Conservation (phyloP, 2,329 filamentous ascomycete genomes). For the Teratosphaeria viscida region DNA sequence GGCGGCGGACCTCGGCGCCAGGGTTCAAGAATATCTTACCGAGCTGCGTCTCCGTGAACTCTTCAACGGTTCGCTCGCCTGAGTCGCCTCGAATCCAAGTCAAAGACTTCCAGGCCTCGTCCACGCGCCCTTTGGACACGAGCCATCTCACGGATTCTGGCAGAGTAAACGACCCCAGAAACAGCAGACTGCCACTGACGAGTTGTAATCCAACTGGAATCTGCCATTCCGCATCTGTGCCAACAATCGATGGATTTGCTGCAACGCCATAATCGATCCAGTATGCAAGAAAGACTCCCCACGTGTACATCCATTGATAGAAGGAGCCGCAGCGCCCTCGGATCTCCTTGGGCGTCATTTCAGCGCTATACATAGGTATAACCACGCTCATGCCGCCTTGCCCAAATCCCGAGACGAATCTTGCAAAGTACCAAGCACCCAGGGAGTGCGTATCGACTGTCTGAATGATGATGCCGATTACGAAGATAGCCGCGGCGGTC, state of each 20-base stretch:
- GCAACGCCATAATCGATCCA: constrained; percentile 39
- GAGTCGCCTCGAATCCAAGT: constrained; percentile 43
- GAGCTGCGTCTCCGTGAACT: not conserved
- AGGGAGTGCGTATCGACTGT: constrained; percentile 36
- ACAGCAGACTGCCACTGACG: constrained; percentile 38
- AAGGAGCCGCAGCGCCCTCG: constrained; percentile 40
- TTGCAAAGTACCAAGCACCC: constrained; percentile 33
- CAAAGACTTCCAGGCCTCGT: constrained; percentile 39
- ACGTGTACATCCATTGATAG: constrained; percentile 42
- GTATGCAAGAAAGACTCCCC: constrained; percentile 37
- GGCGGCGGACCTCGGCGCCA: too few species aligned
- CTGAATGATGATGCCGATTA: constrained; percentile 34
- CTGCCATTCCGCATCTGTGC: constrained; percentile 41
- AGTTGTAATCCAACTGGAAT: constrained; percentile 46
- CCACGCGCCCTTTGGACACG: constrained; percentile 34
- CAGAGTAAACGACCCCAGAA: constrained; percentile 39
- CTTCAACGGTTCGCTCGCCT: constrained; percentile 10
- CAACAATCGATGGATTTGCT: constrained; percentile 23
- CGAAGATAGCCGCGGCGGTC: constrained; percentile 32
- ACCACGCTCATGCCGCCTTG: constrained; percentile 38
- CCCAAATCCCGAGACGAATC: constrained; percentile 40
- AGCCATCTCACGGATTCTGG: constrained; percentile 44
- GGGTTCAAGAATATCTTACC: not conserved
- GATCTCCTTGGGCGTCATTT: constrained; percentile 36
- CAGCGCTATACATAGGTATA: constrained; percentile 32